Evolutionary conservation across 2,329 filamentous ascomycete species (phyloP).

Genomic region (Xylaria digitata): DNA sequence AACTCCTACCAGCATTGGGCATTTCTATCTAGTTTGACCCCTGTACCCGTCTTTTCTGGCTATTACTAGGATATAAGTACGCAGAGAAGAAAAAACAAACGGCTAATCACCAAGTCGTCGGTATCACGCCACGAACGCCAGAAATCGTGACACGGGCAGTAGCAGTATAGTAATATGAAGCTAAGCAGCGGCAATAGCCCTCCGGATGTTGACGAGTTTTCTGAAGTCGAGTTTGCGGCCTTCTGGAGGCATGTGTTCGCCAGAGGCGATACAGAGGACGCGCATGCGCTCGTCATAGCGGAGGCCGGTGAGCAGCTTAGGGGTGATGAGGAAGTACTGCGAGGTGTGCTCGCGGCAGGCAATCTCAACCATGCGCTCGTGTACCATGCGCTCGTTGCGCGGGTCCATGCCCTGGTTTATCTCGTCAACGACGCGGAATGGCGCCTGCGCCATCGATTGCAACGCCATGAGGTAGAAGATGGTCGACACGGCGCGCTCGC

Average conservation of each 20-base stretch:
- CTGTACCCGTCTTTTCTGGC: not conserved
- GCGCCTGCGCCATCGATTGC: conserved; percentile 90
- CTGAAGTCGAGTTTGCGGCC: conserved; percentile 63
- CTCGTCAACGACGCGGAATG: conserved; percentile 98
- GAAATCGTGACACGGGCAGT: not conserved
- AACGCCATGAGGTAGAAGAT: conserved; percentile 99
- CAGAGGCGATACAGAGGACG: conserved; percentile 91
- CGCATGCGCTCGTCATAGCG: conserved; percentile 92
- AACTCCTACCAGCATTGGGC: not conserved
- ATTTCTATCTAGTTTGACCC: not conserved
- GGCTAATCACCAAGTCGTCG: not conserved
- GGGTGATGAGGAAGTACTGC: conserved; percentile 97
- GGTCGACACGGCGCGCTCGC: conserved; percentile 94
- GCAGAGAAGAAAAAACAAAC: not conserved
- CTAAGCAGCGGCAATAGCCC: conserved; percentile 41
- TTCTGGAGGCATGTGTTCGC: conserved; percentile 74
- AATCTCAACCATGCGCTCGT: conserved; percentile 98
- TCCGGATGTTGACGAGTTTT: conserved; percentile 58
- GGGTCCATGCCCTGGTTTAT: conserved; percentile 99
- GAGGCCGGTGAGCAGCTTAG: conserved; percentile 87
- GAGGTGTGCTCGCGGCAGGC: conserved; percentile 84
- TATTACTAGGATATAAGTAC: too few species aligned
- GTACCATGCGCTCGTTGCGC: conserved; percentile 96
- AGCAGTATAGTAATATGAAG: too few species aligned
- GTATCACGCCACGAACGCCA: not conserved